Evolutionary conservation across 768 basidiomycete species (phyloP), one percentile per base, ranked within the genome.

Genomic region (Punctularia strigosozonata): DNA sequence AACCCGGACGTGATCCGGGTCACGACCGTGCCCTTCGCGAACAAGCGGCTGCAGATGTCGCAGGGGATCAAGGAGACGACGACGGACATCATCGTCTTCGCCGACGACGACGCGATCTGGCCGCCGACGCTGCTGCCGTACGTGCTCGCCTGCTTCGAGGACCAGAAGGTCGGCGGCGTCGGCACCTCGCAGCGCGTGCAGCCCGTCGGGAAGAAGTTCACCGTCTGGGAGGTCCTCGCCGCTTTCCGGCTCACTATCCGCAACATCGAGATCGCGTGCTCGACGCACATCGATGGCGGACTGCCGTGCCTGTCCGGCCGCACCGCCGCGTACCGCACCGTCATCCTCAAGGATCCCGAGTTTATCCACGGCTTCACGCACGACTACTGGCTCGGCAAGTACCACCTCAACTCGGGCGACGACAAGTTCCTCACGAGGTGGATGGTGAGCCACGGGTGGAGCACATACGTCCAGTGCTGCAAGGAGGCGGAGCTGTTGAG

Each of bases 401-500:
- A 92, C 60, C 89, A 92, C 58, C 76, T 91, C 46, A 92, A 92
- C 57, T 89, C 85, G 3, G 88, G 89, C 18, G 89, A 91, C 60
- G 86, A 89, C 67, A 90, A 94, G 60, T 94, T 89, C 63, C 63
- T 94, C 54, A 97, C 91, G 14, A 67, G 90, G 32, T 94, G 91
- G 90, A 90, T 92, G 86, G 90, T 94, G 43, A 80, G 77, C 52
- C 89, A 92, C 51, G 88, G 89, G 13, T 94, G 91, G 90, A 81
- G 70, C 56, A 92, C 88, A n/a, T 91, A 88, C 55, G 85, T 92
- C 23, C 87, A 89, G 55, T 75, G 73, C 55, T 89, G 83, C 65
- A 75, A 73, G 55, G 83, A 87, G 60, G 81, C 78, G 12, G 89
- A 92, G 60, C 64, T 92, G 12, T 63, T 90, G 43, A 83, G 79